Evolutionary conservation across 2,329 filamentous ascomycete species (phyloP), one percentile per base, ranked within the genome.

Genomic region (Alternaria panax): DNA sequence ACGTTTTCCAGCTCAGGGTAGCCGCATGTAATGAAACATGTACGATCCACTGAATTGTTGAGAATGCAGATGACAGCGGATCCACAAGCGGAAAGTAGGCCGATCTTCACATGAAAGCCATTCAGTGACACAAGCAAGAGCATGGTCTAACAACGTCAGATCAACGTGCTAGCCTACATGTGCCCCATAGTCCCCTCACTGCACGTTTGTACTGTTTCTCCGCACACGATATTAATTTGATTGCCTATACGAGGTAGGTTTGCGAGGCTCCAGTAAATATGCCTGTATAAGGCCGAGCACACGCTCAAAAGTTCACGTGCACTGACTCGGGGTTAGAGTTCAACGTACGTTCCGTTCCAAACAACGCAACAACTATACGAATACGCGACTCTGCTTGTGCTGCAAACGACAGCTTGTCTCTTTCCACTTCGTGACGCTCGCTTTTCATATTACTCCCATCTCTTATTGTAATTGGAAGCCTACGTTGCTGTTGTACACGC

Each of bases 41-140:
- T 65, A 59, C 36, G 60, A 57, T 62, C 30, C 58, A 57, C 55
- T 59, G 30, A 62, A 60, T 14, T 60, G 60, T 64, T 66, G 64
- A 53, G 60, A 51, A 65, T 25, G 48, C 54, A 43, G 58, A 57
- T 57, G 60, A 62, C 32, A 51, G 53, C 55, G 64, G 63, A 59
- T 60, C 55, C 64, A 60, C 56, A 58, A 34, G 42, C 59, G 61
- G 60, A 57, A 55, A 32, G 53, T 58, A 57, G 62, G 66, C 65
- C 65, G 67, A 70, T 60, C 64, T 66, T 74, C 71, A 74, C 71
- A 68, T 74, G 71, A 65, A 66, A 69, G 60, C 50, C 51, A 48
- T 51, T 28, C 46, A 27, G 27, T 62, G 54, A 65, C 59, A 65
- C 50, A 57, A 52, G 57, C 51, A 53, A 36, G 46, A 38, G 52